Conservation (phyloP, 2,329 filamentous ascomycete species). For the Aspergillus novofumigatus region DNA sequence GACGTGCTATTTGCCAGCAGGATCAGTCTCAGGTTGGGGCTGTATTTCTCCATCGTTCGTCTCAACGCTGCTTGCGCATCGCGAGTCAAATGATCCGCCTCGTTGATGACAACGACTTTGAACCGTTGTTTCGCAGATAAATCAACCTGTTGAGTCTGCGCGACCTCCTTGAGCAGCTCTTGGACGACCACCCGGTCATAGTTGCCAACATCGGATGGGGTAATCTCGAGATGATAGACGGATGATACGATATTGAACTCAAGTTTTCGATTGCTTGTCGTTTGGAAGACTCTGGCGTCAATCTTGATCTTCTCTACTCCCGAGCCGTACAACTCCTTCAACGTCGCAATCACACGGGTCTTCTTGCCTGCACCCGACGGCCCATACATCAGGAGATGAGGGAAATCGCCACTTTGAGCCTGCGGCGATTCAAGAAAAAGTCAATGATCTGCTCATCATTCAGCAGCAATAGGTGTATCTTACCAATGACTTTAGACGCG, state of each 20-base stretch:
- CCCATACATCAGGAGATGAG: slow-evolving; percentile 93
- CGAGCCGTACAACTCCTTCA: slow-evolving; percentile 91
- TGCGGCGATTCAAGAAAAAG: slow-evolving; percentile 35
- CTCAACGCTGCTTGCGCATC: slow-evolving; percentile 94
- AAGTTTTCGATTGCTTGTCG: slow-evolving; percentile 89
- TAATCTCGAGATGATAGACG: slow-evolving; percentile 97
- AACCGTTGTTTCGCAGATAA: slow-evolving; percentile 83
- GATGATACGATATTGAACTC: slow-evolving; percentile 99
- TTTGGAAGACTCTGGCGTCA: slow-evolving; percentile 94
- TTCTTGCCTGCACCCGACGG: slow-evolving; percentile 97
- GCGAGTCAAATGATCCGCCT: slow-evolving; percentile 88
- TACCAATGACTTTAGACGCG: slow-evolving; percentile 81
- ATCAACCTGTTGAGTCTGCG: slow-evolving; percentile 99
- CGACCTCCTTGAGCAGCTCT: slow-evolving; percentile 93
- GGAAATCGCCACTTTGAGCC: slow-evolving; percentile 97
- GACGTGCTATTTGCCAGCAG: slow-evolving; percentile 92
- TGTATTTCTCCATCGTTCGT: slow-evolving; percentile 99
- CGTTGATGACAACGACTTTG: slow-evolving; percentile 99
- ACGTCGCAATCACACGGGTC: slow-evolving; percentile 88
- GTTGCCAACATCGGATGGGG: slow-evolving; percentile 91
- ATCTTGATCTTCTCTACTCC: slow-evolving; percentile 99
- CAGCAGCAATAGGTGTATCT: slow-evolving; percentile 4
- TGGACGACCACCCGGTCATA: slow-evolving; percentile 96
- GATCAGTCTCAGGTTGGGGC: slow-evolving; percentile 86
- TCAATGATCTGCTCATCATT: neutral